phyloP scores from a whole-genome alignment of 108 stramenopile species.

The Bacterosira constricta region DNA sequence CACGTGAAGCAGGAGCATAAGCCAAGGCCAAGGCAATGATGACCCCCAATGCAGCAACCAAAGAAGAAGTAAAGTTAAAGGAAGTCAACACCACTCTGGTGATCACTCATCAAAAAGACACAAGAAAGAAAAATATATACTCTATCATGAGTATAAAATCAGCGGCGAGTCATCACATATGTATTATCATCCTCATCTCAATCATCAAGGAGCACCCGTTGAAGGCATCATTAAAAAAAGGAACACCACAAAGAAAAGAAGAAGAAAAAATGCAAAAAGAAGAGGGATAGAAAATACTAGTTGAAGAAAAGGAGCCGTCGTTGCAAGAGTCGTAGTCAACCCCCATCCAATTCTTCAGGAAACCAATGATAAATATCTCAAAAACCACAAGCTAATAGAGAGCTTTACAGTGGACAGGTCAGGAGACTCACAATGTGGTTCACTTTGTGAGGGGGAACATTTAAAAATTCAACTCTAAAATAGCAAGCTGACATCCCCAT shows the following conservation, averaged over 20 bases:
- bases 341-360: constrained; percentile 6
- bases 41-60: neutral
- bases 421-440: too few species aligned
- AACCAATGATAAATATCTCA: too few species aligned
- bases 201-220: constrained; percentile 17
- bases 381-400: too few species aligned
- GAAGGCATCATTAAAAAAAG: constrained; percentile 19
- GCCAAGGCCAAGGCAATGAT: neutral
- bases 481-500: too few species aligned
- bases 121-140: constrained; percentile 13
- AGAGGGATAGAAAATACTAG: constrained; percentile 25
- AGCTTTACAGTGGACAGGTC: too few species aligned
- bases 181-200: constrained; percentile 12
- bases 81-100: neutral
- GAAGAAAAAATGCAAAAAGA: constrained; percentile 31
- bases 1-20: constrained; percentile 7
- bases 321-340: constrained; percentile 1
- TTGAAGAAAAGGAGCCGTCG: constrained; percentile 17
- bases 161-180: constrained; percentile 6
- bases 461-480: too few species aligned
- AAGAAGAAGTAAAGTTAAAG: constrained; percentile 3
- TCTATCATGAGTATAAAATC: neutral
- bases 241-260: constrained; percentile 26
- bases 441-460: too few species aligned
- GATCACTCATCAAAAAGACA: constrained; percentile 4